phyloP scores from a whole-genome alignment of 768 basidiomycete genomes.

The Fistulinella prunicolor region DNA sequence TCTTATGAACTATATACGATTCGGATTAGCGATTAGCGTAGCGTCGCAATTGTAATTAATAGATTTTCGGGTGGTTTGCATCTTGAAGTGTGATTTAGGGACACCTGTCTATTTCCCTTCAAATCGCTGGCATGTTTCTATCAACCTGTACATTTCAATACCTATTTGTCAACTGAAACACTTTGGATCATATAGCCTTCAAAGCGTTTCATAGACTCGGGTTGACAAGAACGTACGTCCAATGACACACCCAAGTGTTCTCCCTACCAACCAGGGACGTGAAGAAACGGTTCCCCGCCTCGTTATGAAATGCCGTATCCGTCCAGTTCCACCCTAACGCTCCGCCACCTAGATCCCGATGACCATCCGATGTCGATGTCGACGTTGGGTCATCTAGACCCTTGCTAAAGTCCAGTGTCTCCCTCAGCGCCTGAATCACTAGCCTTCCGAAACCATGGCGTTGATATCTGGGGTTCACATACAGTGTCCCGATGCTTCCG shows the following conservation, averaged over 20 bases:
- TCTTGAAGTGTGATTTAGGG: no score
- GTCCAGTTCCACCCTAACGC: constrained; percentile 25
- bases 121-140: no score
- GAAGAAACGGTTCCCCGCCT: constrained; percentile 11
- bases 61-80: no score
- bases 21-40: background rate
- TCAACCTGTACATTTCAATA: no score
- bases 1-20: constrained; percentile 6
- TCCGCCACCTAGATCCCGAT: constrained; percentile 19
- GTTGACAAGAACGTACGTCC: constrained; percentile 12
- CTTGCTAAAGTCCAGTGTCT: constrained; percentile 8
- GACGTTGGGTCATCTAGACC: background rate
- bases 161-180: no score
- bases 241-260: constrained; percentile 8
- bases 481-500: constrained; percentile 17
- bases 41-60: background rate
- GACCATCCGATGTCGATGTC: no score
- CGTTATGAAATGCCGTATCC: constrained; percentile 7
- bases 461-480: constrained; percentile 7
- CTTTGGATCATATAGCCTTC: no score
- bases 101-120: no score
- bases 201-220: no score
- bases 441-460: constrained; percentile 12
- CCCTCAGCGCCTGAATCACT: constrained; percentile 9
- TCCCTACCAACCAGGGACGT: constrained; percentile 7